Conservation (phyloP, 2,329 filamentous ascomycete species). For the Rhexocercosporidium sp. region DNA sequence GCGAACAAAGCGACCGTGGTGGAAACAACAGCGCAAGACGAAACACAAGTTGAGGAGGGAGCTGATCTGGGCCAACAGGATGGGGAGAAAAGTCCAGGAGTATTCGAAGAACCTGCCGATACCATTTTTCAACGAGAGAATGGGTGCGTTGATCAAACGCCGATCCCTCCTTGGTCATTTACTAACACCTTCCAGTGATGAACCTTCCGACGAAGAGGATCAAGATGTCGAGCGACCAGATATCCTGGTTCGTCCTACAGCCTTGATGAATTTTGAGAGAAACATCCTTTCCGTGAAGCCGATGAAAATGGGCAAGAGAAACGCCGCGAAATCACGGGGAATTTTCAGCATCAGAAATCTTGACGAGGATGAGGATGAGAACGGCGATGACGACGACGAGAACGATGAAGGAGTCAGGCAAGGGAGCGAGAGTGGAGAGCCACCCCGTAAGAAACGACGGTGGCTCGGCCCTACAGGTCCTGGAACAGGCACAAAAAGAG, state of each 20-base stretch:
- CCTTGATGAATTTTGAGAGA: conserved; percentile 9
- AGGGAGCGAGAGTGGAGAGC: background rate
- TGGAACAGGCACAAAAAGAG: conserved; percentile 33
- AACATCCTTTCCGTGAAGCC: background rate
- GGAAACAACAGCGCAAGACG: background rate
- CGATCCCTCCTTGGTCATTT: background rate
- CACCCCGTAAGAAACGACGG: conserved; percentile 4
- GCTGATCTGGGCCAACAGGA: background rate
- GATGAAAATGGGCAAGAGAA: background rate
- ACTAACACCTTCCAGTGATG: background rate
- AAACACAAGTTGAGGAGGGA: background rate
- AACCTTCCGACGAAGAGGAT: background rate
- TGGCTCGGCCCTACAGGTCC: background rate
- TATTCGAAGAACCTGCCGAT: background rate
- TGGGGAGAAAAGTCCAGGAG: background rate
- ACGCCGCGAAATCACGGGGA: background rate
- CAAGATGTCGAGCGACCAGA: conserved; percentile 2
- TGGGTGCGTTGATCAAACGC: background rate
- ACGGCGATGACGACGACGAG: conserved; percentile 1
- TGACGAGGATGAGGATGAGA: background rate
- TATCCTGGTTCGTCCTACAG: conserved; percentile 4
- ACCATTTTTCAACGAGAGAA: background rate
- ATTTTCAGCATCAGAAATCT: background rate
- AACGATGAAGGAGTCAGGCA: background rate
- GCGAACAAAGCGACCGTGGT: background rate